Evolutionary conservation across 2,329 filamentous ascomycete species (phyloP).

Genomic region (Pestalotiopsis sp.): DNA sequence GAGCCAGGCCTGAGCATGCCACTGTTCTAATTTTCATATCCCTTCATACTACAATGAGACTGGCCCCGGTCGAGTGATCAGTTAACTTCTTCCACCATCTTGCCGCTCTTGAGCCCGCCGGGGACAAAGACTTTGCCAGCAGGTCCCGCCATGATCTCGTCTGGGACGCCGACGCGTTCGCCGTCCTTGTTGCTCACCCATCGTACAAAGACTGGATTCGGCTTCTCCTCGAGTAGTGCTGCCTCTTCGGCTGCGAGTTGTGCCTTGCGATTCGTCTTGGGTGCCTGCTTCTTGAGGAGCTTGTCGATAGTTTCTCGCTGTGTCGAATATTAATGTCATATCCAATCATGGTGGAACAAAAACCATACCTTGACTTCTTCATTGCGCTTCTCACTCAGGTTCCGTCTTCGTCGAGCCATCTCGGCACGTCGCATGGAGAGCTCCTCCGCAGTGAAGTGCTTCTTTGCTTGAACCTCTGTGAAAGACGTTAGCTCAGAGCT

Average conservation of each 20-base stretch:
- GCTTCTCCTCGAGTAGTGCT: slow-evolving; percentile 50
- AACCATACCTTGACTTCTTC: slow-evolving; percentile 62
- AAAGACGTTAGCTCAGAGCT: slow-evolving; percentile 18
- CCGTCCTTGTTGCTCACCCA: slow-evolving; percentile 73
- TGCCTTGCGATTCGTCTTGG: slow-evolving; percentile 67
- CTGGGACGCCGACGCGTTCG: slow-evolving; percentile 64
- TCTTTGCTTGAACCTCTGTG: slow-evolving; percentile 66
- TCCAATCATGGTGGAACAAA: not conserved
- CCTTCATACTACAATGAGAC: not conserved
- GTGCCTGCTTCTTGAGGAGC: slow-evolving; percentile 81
- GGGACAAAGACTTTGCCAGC: slow-evolving; percentile 59
- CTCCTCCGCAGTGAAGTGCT: slow-evolving; percentile 63
- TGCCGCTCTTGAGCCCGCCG: slow-evolving; percentile 38
- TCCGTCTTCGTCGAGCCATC: slow-evolving; percentile 63
- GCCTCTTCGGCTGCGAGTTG: slow-evolving; percentile 49
- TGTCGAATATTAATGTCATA: not conserved
- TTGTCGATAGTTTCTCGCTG: slow-evolving; percentile 93
- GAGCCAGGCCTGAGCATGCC: not conserved
- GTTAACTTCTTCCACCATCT: slow-evolving; percentile 58
- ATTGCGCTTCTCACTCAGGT: slow-evolving; percentile 66
- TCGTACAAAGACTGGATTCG: slow-evolving; percentile 66
- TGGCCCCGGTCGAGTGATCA: not conserved
- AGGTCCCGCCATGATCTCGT: slow-evolving; percentile 68
- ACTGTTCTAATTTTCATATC: not conserved
- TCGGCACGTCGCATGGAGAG: slow-evolving; percentile 64